Conservation (phyloP, 2,329 filamentous ascomycete species). For the Fusarium brachygibbosum region DNA sequence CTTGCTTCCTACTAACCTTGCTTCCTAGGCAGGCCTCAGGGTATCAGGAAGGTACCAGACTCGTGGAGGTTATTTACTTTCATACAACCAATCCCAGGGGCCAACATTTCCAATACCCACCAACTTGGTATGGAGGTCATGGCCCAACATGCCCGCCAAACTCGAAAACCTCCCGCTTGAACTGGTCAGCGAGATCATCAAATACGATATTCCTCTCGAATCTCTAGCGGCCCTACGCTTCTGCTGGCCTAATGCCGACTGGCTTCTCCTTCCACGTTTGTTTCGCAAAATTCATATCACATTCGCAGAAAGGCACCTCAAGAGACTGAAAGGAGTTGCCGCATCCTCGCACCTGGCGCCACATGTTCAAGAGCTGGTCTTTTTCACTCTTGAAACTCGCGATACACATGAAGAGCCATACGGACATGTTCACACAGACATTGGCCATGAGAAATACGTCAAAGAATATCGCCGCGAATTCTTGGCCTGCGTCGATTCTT, state of each 20-base stretch:
- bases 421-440: not conserved
- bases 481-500: no score
- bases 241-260: not conserved
- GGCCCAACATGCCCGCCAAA: no score
- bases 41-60: no score
- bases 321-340: not conserved
- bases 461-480: not conserved
- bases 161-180: not conserved
- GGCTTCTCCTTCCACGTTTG: not conserved
- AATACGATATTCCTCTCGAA: not conserved
- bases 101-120: no score
- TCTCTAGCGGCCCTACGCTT: not conserved
- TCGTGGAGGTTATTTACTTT: no score
- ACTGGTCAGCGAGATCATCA: not conserved
- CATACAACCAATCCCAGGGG: no score
- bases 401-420: not conserved
- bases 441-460: not conserved
- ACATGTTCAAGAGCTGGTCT: slow-evolving; percentile 13
- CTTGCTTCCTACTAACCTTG: no score
- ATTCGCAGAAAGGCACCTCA: not conserved
- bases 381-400: no score
- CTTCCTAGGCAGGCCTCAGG: no score
- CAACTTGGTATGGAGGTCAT: no score
- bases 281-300: not conserved
- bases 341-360: not conserved